phyloP scores from a whole-genome alignment of 2,329 filamentous ascomycete genomes.

The Cercospora canescens region DNA sequence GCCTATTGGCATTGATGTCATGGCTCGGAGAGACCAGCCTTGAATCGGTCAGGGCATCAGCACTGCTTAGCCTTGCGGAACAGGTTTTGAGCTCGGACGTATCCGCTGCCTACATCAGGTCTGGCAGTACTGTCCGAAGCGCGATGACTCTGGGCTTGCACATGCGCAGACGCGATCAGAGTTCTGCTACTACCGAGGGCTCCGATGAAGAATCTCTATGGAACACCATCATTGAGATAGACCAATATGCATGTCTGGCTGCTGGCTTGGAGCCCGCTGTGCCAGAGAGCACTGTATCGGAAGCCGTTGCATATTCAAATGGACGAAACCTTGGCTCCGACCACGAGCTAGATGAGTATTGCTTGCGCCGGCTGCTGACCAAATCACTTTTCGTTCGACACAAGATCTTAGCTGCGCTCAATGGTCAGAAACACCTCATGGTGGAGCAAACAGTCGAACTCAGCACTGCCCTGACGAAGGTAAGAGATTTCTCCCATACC shows the following conservation, averaged over 20 bases:
- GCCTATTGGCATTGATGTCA: background rate
- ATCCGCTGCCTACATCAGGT: slow-evolving; percentile 13
- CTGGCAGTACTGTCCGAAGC: slow-evolving; percentile 9
- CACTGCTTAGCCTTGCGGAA: slow-evolving; percentile 13
- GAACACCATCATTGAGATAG: slow-evolving; percentile 16
- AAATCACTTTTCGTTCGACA: slow-evolving; percentile 12
- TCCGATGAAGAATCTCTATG: slow-evolving; percentile 4
- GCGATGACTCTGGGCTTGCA: slow-evolving; percentile 13
- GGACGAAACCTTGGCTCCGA: background rate
- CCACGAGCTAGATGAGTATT: background rate
- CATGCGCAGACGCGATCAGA: background rate
- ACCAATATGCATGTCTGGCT: slow-evolving; percentile 19
- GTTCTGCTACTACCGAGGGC: background rate
- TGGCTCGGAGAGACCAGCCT: slow-evolving; percentile 6
- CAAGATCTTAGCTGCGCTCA: slow-evolving; percentile 16
- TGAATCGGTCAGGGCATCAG: slow-evolving; percentile 1
- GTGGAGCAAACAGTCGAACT: slow-evolving; percentile 18
- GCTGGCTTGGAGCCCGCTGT: slow-evolving; percentile 14
- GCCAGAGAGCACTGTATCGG: background rate
- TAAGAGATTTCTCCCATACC: background rate
- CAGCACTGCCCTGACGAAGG: slow-evolving; percentile 13
- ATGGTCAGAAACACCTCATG: slow-evolving; percentile 7
- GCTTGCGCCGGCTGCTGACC: slow-evolving; percentile 1
- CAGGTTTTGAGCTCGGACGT: slow-evolving; percentile 11
- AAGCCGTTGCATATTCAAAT: background rate